Evolutionary conservation across 2,329 filamentous ascomycete species (phyloP), one percentile per base, ranked within the genome.

Genomic region (Canariomyces notabilis): DNA sequence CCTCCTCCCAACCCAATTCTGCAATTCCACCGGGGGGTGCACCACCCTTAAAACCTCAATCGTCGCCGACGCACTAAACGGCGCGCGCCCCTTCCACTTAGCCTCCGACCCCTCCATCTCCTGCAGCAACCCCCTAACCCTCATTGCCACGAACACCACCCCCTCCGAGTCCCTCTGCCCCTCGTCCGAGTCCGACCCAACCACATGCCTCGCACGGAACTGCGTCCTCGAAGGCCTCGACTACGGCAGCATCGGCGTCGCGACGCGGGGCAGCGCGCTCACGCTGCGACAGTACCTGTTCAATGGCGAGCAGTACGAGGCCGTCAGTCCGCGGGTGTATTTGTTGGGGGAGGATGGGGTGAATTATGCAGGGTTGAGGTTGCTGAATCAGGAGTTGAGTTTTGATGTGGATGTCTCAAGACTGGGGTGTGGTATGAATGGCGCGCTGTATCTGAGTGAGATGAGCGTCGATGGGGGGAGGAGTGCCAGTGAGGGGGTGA

Each of bases 401-500:
- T 50, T 54, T 16, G 52, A 54, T 12, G 52, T 54, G 16, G 52
- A 54, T 23, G 29, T 45, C 1, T 41, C 33, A n/a, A 44, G 46
- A 26, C 47, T 54, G 14, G 46, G 46, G 3, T 54, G 52, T 37
- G 52, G 52, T n/a, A 50, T 44, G 33, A 54, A 54, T 11, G 48
- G 49, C 2, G 52, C 52, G 5, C 26, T 54, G 2, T 54, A 54
- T 20, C 44, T 54, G 16, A 50, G 46, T 15, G 52, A 54, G 44
- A 54, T 54, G 52, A 32, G 15, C n/a, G 33, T 37, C 5, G 33
- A 50, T 5, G 51, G 51, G 15, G 26, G 26, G 9, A 29, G 26
- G 26, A 29, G 35, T 23, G n/a, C n/a, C n/a, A n/a, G n/a, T n/a
- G 37, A 51, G 29, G 35, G 53, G n/a, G 15, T 64, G 43, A 80